Evolutionary conservation across 2,329 filamentous ascomycete genomes (phyloP).

Genomic region (Coleophoma eucalyptorum): DNA sequence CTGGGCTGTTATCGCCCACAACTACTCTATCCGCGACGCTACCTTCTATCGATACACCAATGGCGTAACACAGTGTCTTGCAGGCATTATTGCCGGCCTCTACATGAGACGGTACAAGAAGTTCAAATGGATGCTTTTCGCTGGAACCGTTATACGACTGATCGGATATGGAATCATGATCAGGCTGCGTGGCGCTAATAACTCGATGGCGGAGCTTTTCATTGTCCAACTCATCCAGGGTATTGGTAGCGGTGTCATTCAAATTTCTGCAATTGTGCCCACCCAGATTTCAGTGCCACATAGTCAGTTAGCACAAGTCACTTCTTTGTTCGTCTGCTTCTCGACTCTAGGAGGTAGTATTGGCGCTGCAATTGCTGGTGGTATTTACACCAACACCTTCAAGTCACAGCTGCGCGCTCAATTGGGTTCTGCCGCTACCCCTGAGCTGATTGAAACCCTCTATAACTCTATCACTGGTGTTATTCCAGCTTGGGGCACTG

Average conservation of each 20-base stretch:
- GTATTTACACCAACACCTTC: constrained; percentile 45
- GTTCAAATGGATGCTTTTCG: constrained; percentile 43
- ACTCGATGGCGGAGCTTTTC: constrained; percentile 40
- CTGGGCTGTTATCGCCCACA: constrained; percentile 40
- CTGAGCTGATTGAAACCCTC: constrained; percentile 30
- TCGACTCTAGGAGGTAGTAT: constrained; percentile 36
- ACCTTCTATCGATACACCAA: constrained; percentile 28
- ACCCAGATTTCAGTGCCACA: constrained; percentile 42
- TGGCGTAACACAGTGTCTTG: constrained; percentile 36
- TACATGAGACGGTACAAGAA: constrained; percentile 37
- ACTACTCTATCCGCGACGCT: constrained; percentile 34
- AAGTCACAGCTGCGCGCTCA: constrained; percentile 30
- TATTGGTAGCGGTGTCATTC: constrained; percentile 40
- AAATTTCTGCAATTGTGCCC: constrained; percentile 36
- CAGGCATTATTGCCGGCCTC: constrained; percentile 34
- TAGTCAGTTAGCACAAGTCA: constrained; percentile 42
- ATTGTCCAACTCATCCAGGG: constrained; percentile 45
- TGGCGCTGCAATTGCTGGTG: constrained; percentile 39
- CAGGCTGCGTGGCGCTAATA: constrained; percentile 36
- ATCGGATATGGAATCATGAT: constrained; percentile 48
- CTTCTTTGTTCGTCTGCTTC: constrained; percentile 38
- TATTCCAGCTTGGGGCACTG: constrained; percentile 35
- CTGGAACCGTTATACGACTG: constrained; percentile 35
- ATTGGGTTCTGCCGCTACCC: constrained; percentile 28
- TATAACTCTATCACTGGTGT: constrained; percentile 41